phyloP scores from a whole-genome alignment of 2,329 filamentous ascomycete genomes.

The Apiospora hydei region DNA sequence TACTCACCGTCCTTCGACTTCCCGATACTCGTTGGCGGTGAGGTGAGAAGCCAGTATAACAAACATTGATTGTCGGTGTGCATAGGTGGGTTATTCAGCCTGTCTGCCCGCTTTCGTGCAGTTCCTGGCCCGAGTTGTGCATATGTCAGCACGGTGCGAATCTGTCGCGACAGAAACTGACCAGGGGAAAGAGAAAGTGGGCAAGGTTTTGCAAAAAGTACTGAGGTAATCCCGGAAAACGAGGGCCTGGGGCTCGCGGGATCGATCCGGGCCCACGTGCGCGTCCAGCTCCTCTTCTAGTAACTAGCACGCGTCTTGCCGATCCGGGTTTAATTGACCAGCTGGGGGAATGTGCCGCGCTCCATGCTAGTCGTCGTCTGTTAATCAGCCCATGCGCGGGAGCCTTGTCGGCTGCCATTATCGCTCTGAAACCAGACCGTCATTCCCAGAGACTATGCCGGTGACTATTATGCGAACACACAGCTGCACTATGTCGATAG shows the following conservation, averaged over 20 bases:
- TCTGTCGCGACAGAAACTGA: conserved; percentile 1
- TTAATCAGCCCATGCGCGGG: conserved; percentile 9
- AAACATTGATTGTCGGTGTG: conserved; percentile 23
- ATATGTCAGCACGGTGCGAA: conserved; percentile 20
- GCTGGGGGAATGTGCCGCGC: conserved; percentile 6
- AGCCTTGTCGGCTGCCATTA: conserved; percentile 4
- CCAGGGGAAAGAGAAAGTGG: conserved; percentile 16
- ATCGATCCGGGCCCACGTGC: conserved; percentile 24
- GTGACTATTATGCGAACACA: conserved; percentile 1
- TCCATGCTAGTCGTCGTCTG: conserved; percentile 11
- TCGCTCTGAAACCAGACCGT: conserved; percentile 10
- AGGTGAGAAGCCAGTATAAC: conserved; percentile 5
- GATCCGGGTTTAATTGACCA: conserved; percentile 22
- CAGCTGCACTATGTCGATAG: conserved; percentile 8
- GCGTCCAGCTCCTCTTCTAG: conserved; percentile 1
- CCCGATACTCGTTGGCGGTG: conserved; percentile 18
- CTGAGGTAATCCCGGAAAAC: conserved; percentile 13
- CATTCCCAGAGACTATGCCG: neutral
- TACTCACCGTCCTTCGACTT: conserved; percentile 18
- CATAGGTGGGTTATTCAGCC: conserved; percentile 13
- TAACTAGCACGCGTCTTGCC: conserved; percentile 21
- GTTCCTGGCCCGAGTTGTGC: conserved; percentile 16
- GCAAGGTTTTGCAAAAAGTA: conserved; percentile 3
- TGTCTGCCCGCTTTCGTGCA: conserved; percentile 24
- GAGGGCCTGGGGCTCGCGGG: conserved; percentile 25